Percentiles rank a stretch among this genome's conserved stretches.
Conservation (phyloP, 805 yeast genomes). For the Citeromyces matritensis region DNA sequence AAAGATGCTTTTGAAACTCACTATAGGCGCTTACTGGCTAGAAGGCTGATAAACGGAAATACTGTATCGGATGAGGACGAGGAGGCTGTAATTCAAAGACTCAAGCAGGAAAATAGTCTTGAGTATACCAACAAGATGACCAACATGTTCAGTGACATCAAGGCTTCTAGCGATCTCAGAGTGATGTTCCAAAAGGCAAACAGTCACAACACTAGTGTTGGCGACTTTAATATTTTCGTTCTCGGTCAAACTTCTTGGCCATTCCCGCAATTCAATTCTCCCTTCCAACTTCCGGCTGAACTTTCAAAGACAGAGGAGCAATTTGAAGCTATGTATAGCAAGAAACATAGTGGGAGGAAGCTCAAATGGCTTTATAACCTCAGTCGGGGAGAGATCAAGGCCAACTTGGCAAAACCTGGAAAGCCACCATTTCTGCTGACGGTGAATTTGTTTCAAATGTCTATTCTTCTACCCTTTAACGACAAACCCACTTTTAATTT, state of each 20-base stretch:
- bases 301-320: conserved; percentile 49
- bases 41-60: conserved; percentile 76
- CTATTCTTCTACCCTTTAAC: conserved; percentile 76
- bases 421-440: conserved; percentile 71
- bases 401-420: conserved; percentile 68
- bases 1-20: conserved; percentile 91
- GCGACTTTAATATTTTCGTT: conserved; percentile 60
- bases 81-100: conserved; percentile 67
- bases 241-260: conserved; percentile 91
- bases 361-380: conserved; percentile 94
- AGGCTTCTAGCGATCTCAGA: conserved; percentile 67
- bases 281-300: conserved; percentile 53
- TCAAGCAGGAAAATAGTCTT: conserved; percentile 79
- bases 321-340: conserved; percentile 53
- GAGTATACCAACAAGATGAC: conserved; percentile 92
- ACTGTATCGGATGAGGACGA: conserved; percentile 80
- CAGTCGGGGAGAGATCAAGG: conserved; percentile 83
- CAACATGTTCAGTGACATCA: conserved; percentile 91
- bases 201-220: conserved; percentile 15
- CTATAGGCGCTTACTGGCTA: conserved; percentile 80
- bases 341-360: conserved; percentile 74
- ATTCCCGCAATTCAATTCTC: conserved; percentile 26
- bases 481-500: conserved; percentile 44
- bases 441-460: conserved; percentile 76
- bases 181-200: conserved; percentile 32